These are phyloP conservation scores for Neurospora hispaniola DNA, from an alignment of 495 filamentous ascomycete genomes.

Conservation along the genomic window DNA sequence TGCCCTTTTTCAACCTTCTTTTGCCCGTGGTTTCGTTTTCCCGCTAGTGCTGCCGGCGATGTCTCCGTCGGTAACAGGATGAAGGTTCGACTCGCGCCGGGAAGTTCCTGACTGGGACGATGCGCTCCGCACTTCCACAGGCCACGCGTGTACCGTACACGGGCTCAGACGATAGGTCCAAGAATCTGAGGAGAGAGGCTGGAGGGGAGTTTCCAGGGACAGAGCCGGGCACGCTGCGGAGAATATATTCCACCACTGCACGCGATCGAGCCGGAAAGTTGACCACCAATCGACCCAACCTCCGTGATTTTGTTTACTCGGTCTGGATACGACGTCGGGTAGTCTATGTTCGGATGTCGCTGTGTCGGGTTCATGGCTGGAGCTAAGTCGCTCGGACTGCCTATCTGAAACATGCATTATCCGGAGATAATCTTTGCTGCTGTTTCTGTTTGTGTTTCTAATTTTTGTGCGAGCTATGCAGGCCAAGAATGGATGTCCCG, in stretches of 20 bases:
- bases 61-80: background rate
- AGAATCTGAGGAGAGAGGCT: background rate
- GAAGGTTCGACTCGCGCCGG: background rate
- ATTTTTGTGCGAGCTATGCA: background rate
- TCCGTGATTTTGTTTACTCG: background rate
- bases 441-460: background rate
- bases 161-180: background rate
- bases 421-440: background rate
- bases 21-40: background rate
- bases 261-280: background rate
- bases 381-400: background rate
- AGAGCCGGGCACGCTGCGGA: background rate
- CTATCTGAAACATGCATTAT: background rate
- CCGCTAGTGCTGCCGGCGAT: background rate
- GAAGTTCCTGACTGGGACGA: background rate
- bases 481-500: background rate
- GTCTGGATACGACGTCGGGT: background rate
- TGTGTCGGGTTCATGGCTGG: background rate
- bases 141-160: background rate
- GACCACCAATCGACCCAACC: background rate
- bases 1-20: background rate
- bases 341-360: background rate
- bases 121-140: background rate
- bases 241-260: background rate
- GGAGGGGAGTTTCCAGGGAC: background rate